Base-by-base conservation (phyloP, 2,329 filamentous ascomycete species). In the Phaeosphaeria sp. region DNA sequence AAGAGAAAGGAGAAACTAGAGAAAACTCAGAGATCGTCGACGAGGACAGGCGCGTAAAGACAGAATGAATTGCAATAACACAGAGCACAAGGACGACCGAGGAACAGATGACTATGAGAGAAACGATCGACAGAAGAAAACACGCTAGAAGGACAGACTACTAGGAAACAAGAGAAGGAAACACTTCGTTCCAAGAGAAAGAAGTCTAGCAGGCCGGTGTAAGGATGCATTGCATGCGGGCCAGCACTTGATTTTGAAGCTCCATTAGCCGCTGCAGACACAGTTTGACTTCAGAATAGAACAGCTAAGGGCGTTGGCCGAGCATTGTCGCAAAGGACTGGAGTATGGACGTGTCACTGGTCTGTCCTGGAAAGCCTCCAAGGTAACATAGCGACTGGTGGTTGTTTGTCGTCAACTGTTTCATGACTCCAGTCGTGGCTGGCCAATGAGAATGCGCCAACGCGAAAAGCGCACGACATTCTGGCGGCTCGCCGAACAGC, bases 261-360 rank as follows among this genome's bases (percentile, higher is more conserved):
- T 70, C 64, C 55, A 61, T 63, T 77, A 77, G 72, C 69, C 75
- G 74, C 75, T 61, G 60, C 67, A 71, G 66, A 62, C 68, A 71
- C 72, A 67, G 74, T 77, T 75, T 77, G 73, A 72, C 61, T 56
- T 66, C 46, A 68, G 67, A 69, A 73, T 69, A 70, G 65, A 52
- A 54, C 50, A 41, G 33, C 36, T 52, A 33, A 63, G 60, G 62
- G 68, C 54, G 77, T 68, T 77, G 75, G 75, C 64, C 63, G 54
- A 72, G 66, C 66, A 68, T 69, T 59, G 54, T 60, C 62, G 63
- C 60, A 55, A 52, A 41, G 30, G 60, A 59, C 60, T 65, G 63
- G 56, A 67, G 60, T 66, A 65, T 68, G 42, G 55, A 67, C 53
- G 65, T 68, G 62, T 58, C 64, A 64, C 66, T 55, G 55, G 67